A percentile compares a stretch with the other conserved stretches of the same genome.
Evolutionary conservation across 345 rosid species (phyloP).

Genomic region (Camelina laxa): DNA sequence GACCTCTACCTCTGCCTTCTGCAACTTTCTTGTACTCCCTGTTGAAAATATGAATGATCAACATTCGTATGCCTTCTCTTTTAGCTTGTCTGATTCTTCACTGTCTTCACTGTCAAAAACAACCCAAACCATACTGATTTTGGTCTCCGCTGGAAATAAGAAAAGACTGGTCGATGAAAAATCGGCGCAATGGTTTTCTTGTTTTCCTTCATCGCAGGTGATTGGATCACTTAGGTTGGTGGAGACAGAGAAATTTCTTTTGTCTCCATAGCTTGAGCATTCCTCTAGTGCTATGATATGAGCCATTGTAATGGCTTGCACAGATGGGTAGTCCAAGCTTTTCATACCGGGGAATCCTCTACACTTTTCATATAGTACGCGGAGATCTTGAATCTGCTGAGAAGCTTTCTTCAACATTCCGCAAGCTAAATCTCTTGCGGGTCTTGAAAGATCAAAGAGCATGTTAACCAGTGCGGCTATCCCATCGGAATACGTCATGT

Average conservation of each 20-base stretch:
- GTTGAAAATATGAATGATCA: conserved; percentile 15
- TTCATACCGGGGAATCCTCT: conserved; percentile 51
- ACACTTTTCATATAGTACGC: conserved; percentile 60
- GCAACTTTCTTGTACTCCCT: conserved; percentile 7
- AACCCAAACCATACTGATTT: conserved; percentile 83
- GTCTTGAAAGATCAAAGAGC: conserved; percentile 67
- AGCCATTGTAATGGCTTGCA: conserved; percentile 61
- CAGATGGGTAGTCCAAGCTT: conserved; percentile 70
- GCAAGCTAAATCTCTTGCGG: conserved; percentile 69
- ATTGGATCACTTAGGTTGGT: conserved; percentile 27
- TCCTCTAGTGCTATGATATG: conserved; percentile 66
- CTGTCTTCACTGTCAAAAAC: conserved; percentile 62
- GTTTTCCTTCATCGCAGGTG: conserved; percentile 28
- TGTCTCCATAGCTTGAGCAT: conserved; percentile 46
- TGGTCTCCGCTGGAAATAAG: conserved; percentile 68
- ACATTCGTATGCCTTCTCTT: conserved; percentile 16
- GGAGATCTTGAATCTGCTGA: conserved; percentile 57
- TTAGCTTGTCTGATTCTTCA: conserved; percentile 5
- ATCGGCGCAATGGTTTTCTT: conserved; percentile 16
- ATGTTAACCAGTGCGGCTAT: conserved; percentile 54
- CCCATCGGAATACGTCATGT: conserved; percentile 57
- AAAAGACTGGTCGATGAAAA: conserved; percentile 44
- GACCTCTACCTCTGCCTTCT: conserved; percentile 8
- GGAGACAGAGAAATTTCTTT: conserved; percentile 32
- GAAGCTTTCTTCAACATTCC: conserved; percentile 69